Evolutionary conservation across 2,329 filamentous ascomycete genomes (phyloP).

Genomic region (Fusarium drepaniforme): DNA sequence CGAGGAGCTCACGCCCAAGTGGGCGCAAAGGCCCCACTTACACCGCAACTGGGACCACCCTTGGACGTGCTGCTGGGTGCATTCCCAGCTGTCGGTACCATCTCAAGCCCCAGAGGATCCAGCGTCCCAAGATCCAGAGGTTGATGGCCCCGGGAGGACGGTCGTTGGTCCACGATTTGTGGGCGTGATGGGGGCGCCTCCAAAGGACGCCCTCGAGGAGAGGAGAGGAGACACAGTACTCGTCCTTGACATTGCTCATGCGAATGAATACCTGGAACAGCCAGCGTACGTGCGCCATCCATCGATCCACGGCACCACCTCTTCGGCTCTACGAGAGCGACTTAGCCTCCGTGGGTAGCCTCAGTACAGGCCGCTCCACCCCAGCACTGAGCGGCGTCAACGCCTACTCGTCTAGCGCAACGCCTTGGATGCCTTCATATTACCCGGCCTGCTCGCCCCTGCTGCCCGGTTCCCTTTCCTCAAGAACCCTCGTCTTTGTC

Average conservation of each 20-base stretch:
- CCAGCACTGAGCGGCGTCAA: conserved; percentile 43
- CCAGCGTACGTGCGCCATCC: neutral
- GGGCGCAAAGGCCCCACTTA: conserved; percentile 31
- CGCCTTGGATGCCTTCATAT: conserved; percentile 47
- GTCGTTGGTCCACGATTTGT: conserved; percentile 20
- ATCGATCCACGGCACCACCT: conserved; percentile 22
- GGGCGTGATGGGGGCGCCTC: conserved; percentile 8
- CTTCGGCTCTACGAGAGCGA: conserved; percentile 28
- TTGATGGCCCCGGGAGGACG: conserved; percentile 33
- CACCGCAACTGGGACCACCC: conserved; percentile 35
- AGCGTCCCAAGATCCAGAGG: conserved; percentile 14
- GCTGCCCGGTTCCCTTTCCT: conserved; percentile 21
- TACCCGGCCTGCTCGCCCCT: conserved; percentile 39
- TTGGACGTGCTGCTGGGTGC: conserved; percentile 36
- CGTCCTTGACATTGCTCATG: neutral
- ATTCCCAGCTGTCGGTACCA: conserved; percentile 44
- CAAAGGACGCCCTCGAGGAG: neutral
- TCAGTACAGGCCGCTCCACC: conserved; percentile 37
- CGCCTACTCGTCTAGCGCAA: conserved; percentile 45
- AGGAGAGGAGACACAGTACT: neutral
- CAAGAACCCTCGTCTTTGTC: conserved; percentile 15
- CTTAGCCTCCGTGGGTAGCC: conserved; percentile 22
- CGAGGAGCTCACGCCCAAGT: neutral
- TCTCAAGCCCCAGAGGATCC: conserved; percentile 15
- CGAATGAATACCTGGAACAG: neutral